Evolutionary conservation across 108 stramenopile species (phyloP).

Genomic region (Cyclotella kingstonii): DNA sequence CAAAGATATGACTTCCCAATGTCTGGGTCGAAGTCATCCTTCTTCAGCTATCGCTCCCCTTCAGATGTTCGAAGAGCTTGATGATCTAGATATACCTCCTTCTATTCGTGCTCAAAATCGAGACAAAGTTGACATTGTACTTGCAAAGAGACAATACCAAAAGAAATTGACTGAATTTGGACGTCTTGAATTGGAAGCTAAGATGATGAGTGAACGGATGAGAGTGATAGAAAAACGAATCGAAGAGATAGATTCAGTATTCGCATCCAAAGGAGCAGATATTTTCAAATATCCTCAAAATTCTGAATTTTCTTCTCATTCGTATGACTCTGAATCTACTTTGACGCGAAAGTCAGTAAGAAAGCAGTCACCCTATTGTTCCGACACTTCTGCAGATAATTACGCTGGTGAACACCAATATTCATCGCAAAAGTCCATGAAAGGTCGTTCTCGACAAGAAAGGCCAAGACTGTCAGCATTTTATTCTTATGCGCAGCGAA

Average conservation of each 20-base stretch:
- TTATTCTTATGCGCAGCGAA: neutral
- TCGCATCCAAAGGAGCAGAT: neutral
- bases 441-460: conserved; percentile 1
- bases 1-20: neutral
- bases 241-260: conserved; percentile 6
- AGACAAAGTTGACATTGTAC: neutral
- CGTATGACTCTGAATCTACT: conserved; percentile 4
- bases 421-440: conserved; percentile 1
- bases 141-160: conserved; percentile 15
- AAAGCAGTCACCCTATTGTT: conserved; percentile 1
- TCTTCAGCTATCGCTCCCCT: neutral
- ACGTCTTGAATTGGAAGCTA: conserved; percentile 18
- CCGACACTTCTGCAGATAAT: conserved; percentile 11
- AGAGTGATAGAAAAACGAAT: conserved; percentile 20
- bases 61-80: neutral
- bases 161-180: conserved; percentile 26
- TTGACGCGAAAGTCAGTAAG: conserved; percentile 4
- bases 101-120: neutral
- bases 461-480: neutral
- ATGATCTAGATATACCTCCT: neutral
- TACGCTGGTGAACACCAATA: neutral
- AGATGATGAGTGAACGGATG: conserved; percentile 20
- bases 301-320: neutral
- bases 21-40: neutral
- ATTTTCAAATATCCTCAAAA: neutral